A percentile compares a stretch with the other conserved stretches of the same genome.
phyloP scores from a whole-genome alignment of 768 basidiomycete genomes.

The Dacryopinax spathularia region DNA sequence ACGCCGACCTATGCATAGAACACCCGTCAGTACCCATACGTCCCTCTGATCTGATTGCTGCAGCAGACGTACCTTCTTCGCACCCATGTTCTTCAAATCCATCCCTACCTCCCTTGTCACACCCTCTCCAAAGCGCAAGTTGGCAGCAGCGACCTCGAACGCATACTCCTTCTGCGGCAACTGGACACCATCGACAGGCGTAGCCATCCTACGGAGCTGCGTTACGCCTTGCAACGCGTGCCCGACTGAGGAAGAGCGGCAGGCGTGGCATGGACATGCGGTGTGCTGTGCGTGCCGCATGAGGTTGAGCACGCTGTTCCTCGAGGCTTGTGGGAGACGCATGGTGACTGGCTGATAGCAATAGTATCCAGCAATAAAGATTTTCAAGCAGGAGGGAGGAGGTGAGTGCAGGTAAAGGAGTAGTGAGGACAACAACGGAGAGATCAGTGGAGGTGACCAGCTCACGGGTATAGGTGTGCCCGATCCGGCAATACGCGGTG shows the following conservation, averaged over 20 bases:
- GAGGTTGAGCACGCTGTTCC: background rate
- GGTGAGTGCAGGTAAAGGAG: background rate
- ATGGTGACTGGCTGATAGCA: background rate
- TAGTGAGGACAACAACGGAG: background rate
- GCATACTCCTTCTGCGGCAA: slow-evolving; percentile 73
- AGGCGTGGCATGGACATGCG: slow-evolving; percentile 65
- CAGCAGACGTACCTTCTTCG: slow-evolving; percentile 52
- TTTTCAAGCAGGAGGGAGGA: background rate
- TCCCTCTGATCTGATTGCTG: no score
- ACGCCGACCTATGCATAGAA: slow-evolving; percentile 61
- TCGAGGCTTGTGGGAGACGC: background rate
- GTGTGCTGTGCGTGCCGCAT: slow-evolving; percentile 31
- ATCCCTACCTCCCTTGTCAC: slow-evolving; percentile 84
- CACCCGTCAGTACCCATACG: background rate
- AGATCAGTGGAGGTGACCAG: no score
- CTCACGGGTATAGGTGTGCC: background rate
- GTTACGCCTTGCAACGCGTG: slow-evolving; percentile 35
- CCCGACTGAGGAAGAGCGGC: slow-evolving; percentile 32
- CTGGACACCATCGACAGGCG: slow-evolving; percentile 42
- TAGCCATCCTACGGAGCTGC: slow-evolving; percentile 60
- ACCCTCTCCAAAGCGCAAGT: slow-evolving; percentile 78
- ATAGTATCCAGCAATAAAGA: background rate
- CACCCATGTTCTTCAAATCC: slow-evolving; percentile 88
- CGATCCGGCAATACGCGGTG: no score
- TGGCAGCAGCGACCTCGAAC: slow-evolving; percentile 82